phyloP scores from a whole-genome alignment of 768 basidiomycete species.

The Brasilioporus rufonigricans region DNA sequence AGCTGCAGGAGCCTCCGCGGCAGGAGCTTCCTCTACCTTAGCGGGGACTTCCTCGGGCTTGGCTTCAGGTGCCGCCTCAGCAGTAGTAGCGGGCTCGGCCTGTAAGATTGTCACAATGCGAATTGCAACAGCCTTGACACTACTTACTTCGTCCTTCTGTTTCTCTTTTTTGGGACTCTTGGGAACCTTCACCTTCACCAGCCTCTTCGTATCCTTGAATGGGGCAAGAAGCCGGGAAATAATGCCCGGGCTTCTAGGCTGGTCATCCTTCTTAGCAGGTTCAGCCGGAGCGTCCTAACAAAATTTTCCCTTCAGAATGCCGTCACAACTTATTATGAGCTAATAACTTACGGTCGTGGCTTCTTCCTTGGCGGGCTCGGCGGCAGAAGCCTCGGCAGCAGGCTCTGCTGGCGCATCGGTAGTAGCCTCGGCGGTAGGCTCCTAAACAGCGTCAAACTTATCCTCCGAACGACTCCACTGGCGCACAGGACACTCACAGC shows the following conservation, averaged over 20 bases:
- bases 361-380: constrained; percentile 42
- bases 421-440: constrained; percentile 33
- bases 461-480: too few species aligned
- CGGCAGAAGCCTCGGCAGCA: constrained; percentile 30
- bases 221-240: constrained; percentile 77
- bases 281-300: constrained; percentile 43
- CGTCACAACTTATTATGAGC: constrained; percentile 26
- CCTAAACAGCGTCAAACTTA: constrained; percentile 26
- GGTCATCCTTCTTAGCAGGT: constrained; percentile 67
- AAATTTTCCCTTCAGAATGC: constrained; percentile 18
- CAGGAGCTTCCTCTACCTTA: constrained; percentile 43
- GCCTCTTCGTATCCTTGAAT: constrained; percentile 58
- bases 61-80: constrained; percentile 35
- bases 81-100: constrained; percentile 33
- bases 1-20: constrained; percentile 33
- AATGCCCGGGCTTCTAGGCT: constrained; percentile 76
- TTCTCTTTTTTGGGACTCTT: constrained; percentile 83
- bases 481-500: constrained; percentile 31
- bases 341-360: constrained; percentile 36
- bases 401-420: constrained; percentile 21
- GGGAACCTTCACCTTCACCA: constrained; percentile 53
- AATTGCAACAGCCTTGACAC: background rate
- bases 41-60: constrained; percentile 29
- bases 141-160: constrained; percentile 70
- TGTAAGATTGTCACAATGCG: constrained; percentile 7